Evolutionary conservation across 768 basidiomycete genomes (phyloP).

Genomic region (Lactarius indigo): DNA sequence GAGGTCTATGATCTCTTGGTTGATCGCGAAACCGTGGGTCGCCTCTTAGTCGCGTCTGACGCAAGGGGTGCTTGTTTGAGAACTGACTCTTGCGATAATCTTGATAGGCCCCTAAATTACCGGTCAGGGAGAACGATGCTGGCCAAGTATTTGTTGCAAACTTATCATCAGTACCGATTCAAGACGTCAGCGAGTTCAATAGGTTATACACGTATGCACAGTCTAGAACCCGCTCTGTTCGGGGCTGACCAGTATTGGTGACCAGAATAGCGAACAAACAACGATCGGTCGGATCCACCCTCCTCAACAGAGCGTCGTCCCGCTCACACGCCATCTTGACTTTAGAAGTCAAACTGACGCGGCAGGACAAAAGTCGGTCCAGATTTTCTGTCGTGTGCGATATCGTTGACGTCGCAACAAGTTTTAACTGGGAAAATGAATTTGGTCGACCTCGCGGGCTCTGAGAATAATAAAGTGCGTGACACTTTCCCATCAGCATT

Average conservation of each 20-base stretch:
- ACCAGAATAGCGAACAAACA: constrained; percentile 64
- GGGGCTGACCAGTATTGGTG: neutral
- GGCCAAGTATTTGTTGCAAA: constrained; percentile 57
- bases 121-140: constrained; percentile 49
- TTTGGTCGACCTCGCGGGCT: constrained; percentile 86
- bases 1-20: constrained; percentile 87
- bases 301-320: constrained; percentile 79
- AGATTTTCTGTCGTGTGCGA: neutral
- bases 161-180: constrained; percentile 38
- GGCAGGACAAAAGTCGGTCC: constrained; percentile 50
- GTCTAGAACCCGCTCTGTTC: neutral
- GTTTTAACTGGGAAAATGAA: constrained; percentile 76
- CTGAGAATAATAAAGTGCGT: constrained; percentile 81
- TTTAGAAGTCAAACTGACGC: constrained; percentile 58
- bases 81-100: neutral
- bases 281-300: constrained; percentile 83
- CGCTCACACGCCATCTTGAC: constrained; percentile 87
- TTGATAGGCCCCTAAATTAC: constrained; percentile 49
- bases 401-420: neutral
- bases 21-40: constrained; percentile 58
- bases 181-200: constrained; percentile 47
- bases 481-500: neutral
- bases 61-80: neutral
- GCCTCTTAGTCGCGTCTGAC: neutral
- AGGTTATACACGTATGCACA: constrained; percentile 42